phyloP scores from a whole-genome alignment of 2,329 filamentous ascomycete genomes.

The Venturia carpophila region DNA sequence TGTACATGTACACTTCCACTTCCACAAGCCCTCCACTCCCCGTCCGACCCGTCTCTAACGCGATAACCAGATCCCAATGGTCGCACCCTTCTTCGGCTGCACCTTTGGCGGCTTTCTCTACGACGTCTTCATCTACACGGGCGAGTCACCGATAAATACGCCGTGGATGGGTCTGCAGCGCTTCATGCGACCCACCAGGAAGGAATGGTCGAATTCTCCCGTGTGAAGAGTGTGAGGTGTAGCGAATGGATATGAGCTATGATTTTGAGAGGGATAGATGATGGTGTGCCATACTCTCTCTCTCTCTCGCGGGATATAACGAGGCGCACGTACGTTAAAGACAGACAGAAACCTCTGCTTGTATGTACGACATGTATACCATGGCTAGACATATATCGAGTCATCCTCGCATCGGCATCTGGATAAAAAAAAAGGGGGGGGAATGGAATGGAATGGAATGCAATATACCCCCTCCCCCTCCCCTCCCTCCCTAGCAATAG shows the following conservation, averaged over 20 bases:
- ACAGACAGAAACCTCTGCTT: too few relatives aligned
- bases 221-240: background rate
- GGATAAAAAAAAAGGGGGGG: too few relatives aligned
- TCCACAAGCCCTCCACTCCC: too few relatives aligned
- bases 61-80: constrained; percentile 17
- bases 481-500: too few relatives aligned
- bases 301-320: too few relatives aligned
- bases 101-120: constrained; percentile 19
- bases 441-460: too few relatives aligned
- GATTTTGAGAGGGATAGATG: background rate
- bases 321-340: too few relatives aligned
- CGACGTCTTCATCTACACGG: constrained; percentile 23
- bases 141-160: constrained; percentile 20
- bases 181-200: constrained; percentile 7
- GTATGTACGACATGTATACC: too few relatives aligned
- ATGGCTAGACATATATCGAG: too few relatives aligned
- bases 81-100: constrained; percentile 19
- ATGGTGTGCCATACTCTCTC: too few relatives aligned
- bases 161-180: constrained; percentile 19
- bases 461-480: too few relatives aligned
- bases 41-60: background rate
- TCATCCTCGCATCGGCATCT: too few relatives aligned
- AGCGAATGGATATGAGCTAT: background rate
- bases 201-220: constrained; percentile 16
- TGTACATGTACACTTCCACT: constrained; percentile 21